Evolutionary conservation across 2,329 filamentous ascomycete genomes (phyloP).

Genomic region (Botryotinia convoluta): DNA sequence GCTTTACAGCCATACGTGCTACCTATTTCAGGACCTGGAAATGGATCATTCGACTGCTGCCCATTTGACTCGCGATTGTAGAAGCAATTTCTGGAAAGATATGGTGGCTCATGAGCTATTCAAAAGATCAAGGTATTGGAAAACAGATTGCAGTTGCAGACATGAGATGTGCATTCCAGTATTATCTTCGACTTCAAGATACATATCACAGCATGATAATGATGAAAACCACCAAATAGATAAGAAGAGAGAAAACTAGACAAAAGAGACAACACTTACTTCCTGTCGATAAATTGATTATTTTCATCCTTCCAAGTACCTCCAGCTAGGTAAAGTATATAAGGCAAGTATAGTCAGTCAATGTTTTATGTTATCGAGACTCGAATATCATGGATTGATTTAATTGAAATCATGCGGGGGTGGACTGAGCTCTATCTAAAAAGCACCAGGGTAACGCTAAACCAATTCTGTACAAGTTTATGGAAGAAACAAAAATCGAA

Average conservation of each 20-base stretch:
- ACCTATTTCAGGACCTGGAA: not conserved
- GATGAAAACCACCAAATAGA: not conserved
- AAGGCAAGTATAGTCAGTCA: not conserved
- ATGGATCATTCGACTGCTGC: not conserved
- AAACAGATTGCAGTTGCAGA: not conserved
- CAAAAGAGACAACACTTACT: not conserved
- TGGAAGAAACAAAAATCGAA: slow-evolving; percentile 13
- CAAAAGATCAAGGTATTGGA: not conserved
- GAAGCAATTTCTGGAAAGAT: not conserved
- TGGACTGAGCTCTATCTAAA: not conserved
- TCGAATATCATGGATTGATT: not conserved
- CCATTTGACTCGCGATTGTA: not conserved
- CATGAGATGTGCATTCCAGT: not conserved
- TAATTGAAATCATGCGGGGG: not conserved
- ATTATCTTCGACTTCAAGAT: not conserved
- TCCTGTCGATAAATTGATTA: not conserved
- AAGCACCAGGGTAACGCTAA: not conserved
- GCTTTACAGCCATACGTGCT: not conserved
- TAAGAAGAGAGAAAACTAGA: not conserved
- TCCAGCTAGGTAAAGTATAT: too few species aligned
- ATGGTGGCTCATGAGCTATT: not conserved
- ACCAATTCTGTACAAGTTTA: not conserved
- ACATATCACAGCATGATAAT: not conserved
- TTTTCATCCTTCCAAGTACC: not conserved
- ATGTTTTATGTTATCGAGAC: not conserved